These are phyloP conservation scores for Teratosphaeria viscida DNA, from an alignment of 2,329 filamentous ascomycete genomes.

Conservation along the genomic window DNA sequence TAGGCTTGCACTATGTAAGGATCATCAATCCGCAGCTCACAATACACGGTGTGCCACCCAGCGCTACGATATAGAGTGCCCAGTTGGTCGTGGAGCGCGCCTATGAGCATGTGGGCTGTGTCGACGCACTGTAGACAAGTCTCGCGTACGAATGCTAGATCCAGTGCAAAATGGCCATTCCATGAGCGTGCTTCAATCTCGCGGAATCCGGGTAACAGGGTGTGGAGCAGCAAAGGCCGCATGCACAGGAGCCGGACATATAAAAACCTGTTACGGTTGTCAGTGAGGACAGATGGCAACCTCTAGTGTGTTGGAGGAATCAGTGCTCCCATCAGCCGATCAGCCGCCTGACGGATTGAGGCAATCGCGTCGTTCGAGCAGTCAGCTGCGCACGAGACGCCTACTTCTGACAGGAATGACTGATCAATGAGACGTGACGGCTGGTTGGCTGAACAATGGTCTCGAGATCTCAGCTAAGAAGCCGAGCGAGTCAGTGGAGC, in stretches of 20 bases:
- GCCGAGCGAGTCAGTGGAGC: not conserved
- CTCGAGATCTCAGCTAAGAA: not conserved
- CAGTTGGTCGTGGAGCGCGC: not conserved
- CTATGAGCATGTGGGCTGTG: not conserved
- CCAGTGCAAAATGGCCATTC: not conserved
- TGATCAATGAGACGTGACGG: not conserved
- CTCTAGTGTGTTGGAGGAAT: not conserved
- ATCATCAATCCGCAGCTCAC: not conserved
- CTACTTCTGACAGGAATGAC: not conserved
- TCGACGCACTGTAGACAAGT: not conserved
- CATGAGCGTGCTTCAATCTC: not conserved
- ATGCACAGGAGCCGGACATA: not conserved
- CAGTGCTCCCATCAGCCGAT: not conserved
- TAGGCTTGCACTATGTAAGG: not conserved
- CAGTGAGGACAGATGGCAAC: not conserved
- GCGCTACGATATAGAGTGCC: not conserved
- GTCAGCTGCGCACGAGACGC: not conserved
- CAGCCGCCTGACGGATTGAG: not conserved
- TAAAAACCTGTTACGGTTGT: not conserved
- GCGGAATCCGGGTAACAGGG: not conserved
- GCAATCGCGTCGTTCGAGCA: not conserved
- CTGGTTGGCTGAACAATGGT: not conserved
- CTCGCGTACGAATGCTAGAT: not conserved
- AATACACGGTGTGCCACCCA: not conserved
- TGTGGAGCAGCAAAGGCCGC: not conserved